Conservation (phyloP, 495 filamentous ascomycete species). For the Astrocystis sublimbata region DNA sequence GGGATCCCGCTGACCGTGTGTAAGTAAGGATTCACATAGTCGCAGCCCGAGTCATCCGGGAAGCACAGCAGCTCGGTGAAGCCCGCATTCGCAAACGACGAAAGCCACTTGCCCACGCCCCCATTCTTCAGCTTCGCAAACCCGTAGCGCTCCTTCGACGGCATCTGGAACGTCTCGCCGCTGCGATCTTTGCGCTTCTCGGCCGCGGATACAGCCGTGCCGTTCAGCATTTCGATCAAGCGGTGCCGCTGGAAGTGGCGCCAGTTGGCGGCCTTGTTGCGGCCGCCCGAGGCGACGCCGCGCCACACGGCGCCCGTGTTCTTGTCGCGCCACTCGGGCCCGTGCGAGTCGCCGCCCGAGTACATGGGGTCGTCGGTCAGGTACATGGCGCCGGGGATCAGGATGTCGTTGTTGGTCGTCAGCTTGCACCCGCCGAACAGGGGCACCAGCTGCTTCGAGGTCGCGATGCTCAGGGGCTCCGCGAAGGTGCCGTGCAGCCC, state of each 20-base stretch:
- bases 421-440: slow-evolving; percentile 78
- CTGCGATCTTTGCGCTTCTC: slow-evolving; percentile 31
- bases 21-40: slow-evolving; percentile 44
- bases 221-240: slow-evolving; percentile 70
- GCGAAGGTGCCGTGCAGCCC: slow-evolving; percentile 71
- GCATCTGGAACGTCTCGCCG: slow-evolving; percentile 43
- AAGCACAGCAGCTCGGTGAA: slow-evolving; percentile 43
- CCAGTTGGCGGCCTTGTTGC: slow-evolving; percentile 67
- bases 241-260: slow-evolving; percentile 69
- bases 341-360: slow-evolving; percentile 51
- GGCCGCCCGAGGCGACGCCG: slow-evolving; percentile 68
- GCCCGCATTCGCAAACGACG: slow-evolving; percentile 38
- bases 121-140: not conserved
- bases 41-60: slow-evolving; percentile 36
- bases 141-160: slow-evolving; percentile 34
- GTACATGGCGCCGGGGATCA: slow-evolving; percentile 78
- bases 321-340: slow-evolving; percentile 60
- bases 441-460: slow-evolving; percentile 61
- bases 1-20: slow-evolving; percentile 29
- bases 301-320: slow-evolving; percentile 63
- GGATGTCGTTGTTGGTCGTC: slow-evolving; percentile 76
- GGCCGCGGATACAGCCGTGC: slow-evolving; percentile 52
- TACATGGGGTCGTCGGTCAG: slow-evolving; percentile 65
- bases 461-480: slow-evolving; percentile 59
- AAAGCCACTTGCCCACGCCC: slow-evolving; percentile 41